Evolutionary conservation across 164 flowering plant genomes (phyloP).

Genomic region (Umbellularia californica): DNA sequence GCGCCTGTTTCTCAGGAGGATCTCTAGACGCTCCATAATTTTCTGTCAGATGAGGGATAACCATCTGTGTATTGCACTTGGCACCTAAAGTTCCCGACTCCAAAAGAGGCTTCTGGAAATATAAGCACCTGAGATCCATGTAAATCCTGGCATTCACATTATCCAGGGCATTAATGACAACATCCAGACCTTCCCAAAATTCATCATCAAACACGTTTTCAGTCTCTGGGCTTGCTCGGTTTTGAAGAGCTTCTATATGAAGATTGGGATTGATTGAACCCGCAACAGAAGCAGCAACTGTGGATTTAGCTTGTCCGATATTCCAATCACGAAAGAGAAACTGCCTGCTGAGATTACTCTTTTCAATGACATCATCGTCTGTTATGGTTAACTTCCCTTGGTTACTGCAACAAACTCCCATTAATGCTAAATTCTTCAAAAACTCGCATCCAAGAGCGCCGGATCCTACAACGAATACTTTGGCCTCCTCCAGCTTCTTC

Average conservation of each 20-base stretch:
- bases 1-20: constrained; percentile 93
- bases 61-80: constrained; percentile 94
- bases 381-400: constrained; percentile 70
- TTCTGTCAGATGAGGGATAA: constrained; percentile 82
- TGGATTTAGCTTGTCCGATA: constrained; percentile 90
- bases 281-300: constrained; percentile 87
- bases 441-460: constrained; percentile 96
- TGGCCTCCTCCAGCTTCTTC: constrained; percentile 71
- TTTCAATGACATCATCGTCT: constrained; percentile 93
- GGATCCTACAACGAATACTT: constrained; percentile 72
- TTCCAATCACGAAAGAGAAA: constrained; percentile 94
- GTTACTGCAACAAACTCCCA: constrained; percentile 69
- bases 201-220: constrained; percentile 76
- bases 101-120: constrained; percentile 87
- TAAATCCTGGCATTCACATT: constrained; percentile 85
- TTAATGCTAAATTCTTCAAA: constrained; percentile 71
- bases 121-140: constrained; percentile 81
- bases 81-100: constrained; percentile 92
- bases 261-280: constrained; percentile 50
- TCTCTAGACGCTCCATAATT: constrained; percentile 91
- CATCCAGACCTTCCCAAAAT: constrained; percentile 73
- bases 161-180: constrained; percentile 79
- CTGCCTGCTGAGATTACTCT: constrained; percentile 89
- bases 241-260: constrained; percentile 71
- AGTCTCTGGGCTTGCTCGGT: constrained; percentile 74